Evolutionary conservation across 148 eudicot species (phyloP), one percentile per base, ranked within the genome.

Genomic region (Cornus suecica): DNA sequence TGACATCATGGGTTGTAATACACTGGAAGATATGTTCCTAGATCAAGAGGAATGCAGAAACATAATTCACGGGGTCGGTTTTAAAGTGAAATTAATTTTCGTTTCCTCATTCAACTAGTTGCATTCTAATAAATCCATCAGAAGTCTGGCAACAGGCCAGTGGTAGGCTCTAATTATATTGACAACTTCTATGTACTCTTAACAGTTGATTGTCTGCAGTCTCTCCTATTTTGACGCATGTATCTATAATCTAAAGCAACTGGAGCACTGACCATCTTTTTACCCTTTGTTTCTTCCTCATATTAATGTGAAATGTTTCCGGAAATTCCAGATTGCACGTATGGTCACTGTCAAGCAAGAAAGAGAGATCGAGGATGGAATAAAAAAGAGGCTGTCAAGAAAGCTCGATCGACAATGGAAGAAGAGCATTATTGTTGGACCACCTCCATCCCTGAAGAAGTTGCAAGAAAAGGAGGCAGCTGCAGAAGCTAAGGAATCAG

Each of bases 311-410:
- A 69, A 30, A 4, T 7, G 9, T 18, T 54, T 34, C 22, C 8
- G 56, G 66, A 13, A 18, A 31, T 66, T 74, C 65, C 69, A 94
- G 98, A 79, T 94, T 77, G 98, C 98, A 34, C 95, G 96, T 14
- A 83, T 92, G 96, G 85, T 92, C 4, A 94, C 97, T 14, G 92
- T 94, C 0, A 92, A 81, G 87, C 83, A 97, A 80, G 97, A 94
- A 80, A 88, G 96, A 73, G 98, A 94, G 87, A 54, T 94, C 20
- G 97, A 88, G 56, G 88, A 94, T 80, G 98, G 98, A 61, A 82
- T 92, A 27, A 87, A 80, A 77, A 92, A 89, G 81, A 94, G 98
- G 84, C 29, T 85, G 74, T 94, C 98, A 15, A 90, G 98, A 81
- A 94, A 94, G 86, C 92, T 90, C 8, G 95, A 94, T 72, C 77